phyloP scores from a whole-genome alignment of 768 basidiomycete species.

The Mycena sanguinolenta region DNA sequence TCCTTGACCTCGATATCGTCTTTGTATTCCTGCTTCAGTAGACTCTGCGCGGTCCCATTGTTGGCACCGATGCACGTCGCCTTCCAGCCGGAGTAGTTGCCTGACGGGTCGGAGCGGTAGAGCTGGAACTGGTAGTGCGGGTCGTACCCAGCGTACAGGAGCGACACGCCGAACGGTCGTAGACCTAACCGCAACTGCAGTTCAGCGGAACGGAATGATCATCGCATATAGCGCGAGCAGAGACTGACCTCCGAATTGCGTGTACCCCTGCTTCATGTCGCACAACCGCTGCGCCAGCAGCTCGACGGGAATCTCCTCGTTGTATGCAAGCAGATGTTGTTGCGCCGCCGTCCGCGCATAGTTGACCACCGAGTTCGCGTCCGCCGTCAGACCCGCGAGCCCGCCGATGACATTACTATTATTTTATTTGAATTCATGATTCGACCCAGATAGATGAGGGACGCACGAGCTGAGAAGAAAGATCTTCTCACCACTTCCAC shows the following conservation, averaged over 20 bases:
- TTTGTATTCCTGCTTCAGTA: constrained; percentile 98
- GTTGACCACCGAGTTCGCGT: constrained; percentile 97
- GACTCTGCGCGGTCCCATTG: constrained; percentile 93
- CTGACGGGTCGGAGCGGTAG: constrained; percentile 98
- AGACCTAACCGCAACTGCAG: constrained; percentile 70
- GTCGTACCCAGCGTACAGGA: constrained; percentile 97
- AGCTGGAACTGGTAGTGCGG: constrained; percentile 96
- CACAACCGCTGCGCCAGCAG: constrained; percentile 93
- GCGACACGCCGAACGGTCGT: constrained; percentile 96
- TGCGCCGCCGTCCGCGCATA: constrained; percentile 94
- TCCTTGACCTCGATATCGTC: constrained; percentile 93
- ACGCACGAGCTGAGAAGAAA: constrained; percentile 92
- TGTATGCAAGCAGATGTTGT: constrained; percentile 88
- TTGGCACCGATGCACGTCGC: constrained; percentile 99
- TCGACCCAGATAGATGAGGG: not conserved
- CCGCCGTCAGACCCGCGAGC: constrained; percentile 95
- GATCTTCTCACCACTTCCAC: constrained; percentile 98
- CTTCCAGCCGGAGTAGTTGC: constrained; percentile 99
- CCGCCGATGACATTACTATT: constrained; percentile 93
- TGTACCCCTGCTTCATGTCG: constrained; percentile 98
- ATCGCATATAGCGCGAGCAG: constrained; percentile 1
- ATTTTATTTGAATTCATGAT: not conserved
- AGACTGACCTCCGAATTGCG: constrained; percentile 89
- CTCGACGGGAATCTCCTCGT: constrained; percentile 98
- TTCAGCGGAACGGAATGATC: constrained; percentile 7